Conservation (phyloP, 31 red algal genomes). For the Asparagopsis taxiformis region DNA sequence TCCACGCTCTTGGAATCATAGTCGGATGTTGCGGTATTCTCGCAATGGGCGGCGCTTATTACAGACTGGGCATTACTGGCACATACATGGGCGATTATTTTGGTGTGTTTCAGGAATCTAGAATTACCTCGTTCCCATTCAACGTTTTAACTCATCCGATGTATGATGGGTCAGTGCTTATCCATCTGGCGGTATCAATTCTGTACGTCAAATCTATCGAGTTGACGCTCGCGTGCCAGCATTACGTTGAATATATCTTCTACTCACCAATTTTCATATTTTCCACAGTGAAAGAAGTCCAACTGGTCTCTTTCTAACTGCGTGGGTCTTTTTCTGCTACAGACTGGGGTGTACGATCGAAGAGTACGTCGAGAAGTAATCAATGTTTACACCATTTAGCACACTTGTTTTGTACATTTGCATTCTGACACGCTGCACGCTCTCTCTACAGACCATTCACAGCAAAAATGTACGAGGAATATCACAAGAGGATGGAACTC, state of each 20-base stretch:
- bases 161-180: constrained; percentile 88
- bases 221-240: neutral
- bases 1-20: constrained; percentile 22
- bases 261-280: neutral
- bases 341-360: constrained; percentile 79
- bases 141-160: constrained; percentile 76
- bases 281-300: constrained; percentile 50
- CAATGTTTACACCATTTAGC: neutral
- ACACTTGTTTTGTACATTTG: neutral
- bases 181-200: constrained; percentile 77
- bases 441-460: constrained; percentile 27
- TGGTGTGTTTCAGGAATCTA: constrained; percentile 68
- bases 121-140: constrained; percentile 88
- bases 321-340: constrained; percentile 85
- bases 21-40: constrained; percentile 20
- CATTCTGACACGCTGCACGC: neutral
- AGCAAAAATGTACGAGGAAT: constrained; percentile 34
- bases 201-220: constrained; percentile 42
- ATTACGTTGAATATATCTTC: neutral
- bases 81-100: constrained; percentile 99
- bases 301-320: constrained; percentile 69
- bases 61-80: constrained; percentile 80
- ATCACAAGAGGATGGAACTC: no score
- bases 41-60: constrained; percentile 71
- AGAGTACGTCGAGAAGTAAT: constrained; percentile 61